A percentile compares a stretch with the other conserved stretches of the same genome.
Conservation (phyloP, 2,329 filamentous ascomycete species). For the Verticillium nubilum region DNA sequence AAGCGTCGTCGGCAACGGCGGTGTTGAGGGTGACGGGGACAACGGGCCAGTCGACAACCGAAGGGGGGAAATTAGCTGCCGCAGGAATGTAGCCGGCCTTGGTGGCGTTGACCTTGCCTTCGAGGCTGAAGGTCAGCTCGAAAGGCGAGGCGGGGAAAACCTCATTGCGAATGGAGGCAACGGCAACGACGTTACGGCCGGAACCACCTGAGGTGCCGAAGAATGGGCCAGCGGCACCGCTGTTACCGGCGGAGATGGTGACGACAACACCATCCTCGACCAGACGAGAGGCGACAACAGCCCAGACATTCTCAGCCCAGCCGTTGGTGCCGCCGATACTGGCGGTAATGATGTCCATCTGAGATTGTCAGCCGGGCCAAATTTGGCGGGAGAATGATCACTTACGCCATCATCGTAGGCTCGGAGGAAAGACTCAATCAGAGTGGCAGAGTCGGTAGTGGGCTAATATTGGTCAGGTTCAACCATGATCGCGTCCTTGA, state of each 20-base stretch:
- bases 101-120: slow-evolving; percentile 15
- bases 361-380: background rate
- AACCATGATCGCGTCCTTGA: background rate
- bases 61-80: slow-evolving; percentile 23
- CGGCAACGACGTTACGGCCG: slow-evolving; percentile 31
- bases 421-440: slow-evolving; percentile 26
- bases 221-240: slow-evolving; percentile 41
- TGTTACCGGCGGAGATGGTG: slow-evolving; percentile 48
- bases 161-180: slow-evolving; percentile 35
- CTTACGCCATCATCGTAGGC: slow-evolving; percentile 27
- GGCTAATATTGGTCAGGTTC: background rate
- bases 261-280: slow-evolving; percentile 38
- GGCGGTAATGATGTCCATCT: slow-evolving; percentile 34
- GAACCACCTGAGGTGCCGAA: slow-evolving; percentile 33
- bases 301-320: background rate
- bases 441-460: slow-evolving; percentile 6
- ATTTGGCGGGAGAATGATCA: background rate
- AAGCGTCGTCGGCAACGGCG: slow-evolving; percentile 18
- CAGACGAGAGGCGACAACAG: background rate
- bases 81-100: slow-evolving; percentile 27
- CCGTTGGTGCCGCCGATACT: slow-evolving; percentile 25
- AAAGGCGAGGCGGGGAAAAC: slow-evolving; percentile 21
- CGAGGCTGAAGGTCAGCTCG: slow-evolving; percentile 21
- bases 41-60: slow-evolving; percentile 27
- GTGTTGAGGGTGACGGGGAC: slow-evolving; percentile 20